phyloP scores from a whole-genome alignment of 2,329 filamentous ascomycete species.

The Amesomyces nigricolor region DNA sequence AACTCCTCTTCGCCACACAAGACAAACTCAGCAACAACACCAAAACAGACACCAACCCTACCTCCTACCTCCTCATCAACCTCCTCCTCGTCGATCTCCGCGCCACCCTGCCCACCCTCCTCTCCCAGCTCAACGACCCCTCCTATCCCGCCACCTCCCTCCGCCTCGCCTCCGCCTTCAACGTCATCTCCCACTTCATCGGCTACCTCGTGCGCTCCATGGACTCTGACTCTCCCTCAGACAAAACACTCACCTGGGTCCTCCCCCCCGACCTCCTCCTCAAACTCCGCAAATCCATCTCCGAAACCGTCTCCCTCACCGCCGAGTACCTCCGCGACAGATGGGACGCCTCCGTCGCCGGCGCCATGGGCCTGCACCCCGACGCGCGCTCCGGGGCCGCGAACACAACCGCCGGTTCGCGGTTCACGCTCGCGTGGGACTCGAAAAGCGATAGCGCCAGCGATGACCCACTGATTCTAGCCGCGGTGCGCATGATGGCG shows the following conservation, averaged over 20 bases:
- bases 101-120: slow-evolving; percentile 54
- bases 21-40: background rate
- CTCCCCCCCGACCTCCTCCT: slow-evolving; percentile 56
- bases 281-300: slow-evolving; percentile 53
- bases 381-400: slow-evolving; percentile 44
- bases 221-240: slow-evolving; percentile 36
- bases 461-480: slow-evolving; percentile 54
- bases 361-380: slow-evolving; percentile 55
- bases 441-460: slow-evolving; percentile 44
- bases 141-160: slow-evolving; percentile 46
- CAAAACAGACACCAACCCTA: slow-evolving; percentile 40
- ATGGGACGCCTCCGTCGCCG: slow-evolving; percentile 63
- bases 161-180: slow-evolving; percentile 56
- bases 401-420: slow-evolving; percentile 33
- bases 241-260: slow-evolving; percentile 31
- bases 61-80: slow-evolving; percentile 58
- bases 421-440: slow-evolving; percentile 53
- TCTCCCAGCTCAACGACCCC: slow-evolving; percentile 51
- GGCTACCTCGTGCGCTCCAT: slow-evolving; percentile 51
- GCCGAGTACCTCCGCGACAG: slow-evolving; percentile 63
- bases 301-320: slow-evolving; percentile 57
- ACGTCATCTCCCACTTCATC: slow-evolving; percentile 56
- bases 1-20: slow-evolving; percentile 48
- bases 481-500: slow-evolving; percentile 52
- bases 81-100: slow-evolving; percentile 62